A percentile compares a stretch with the other conserved stretches of the same genome.
These are phyloP conservation scores for Thymus mandschuricus DNA, from an alignment of 257 asterid species.

Conservation along the genomic window DNA sequence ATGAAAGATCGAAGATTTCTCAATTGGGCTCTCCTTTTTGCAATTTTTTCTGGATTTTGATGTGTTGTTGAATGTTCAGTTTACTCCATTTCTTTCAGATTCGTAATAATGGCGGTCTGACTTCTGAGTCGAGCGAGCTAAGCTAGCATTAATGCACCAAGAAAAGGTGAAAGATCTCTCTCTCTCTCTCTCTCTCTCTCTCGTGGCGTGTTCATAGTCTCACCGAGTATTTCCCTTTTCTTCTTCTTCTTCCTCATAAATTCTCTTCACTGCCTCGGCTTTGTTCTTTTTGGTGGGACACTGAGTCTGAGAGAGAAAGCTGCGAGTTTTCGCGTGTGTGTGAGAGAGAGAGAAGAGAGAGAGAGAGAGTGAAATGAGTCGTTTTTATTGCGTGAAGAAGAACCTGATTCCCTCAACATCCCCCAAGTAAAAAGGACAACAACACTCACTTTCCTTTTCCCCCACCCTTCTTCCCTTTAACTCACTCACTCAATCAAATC, in stretches of 20 bases:
- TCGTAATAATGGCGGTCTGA: conserved; percentile 8
- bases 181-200: conserved; percentile 4
- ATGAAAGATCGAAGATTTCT: background rate
- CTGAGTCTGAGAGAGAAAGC: conserved; percentile 21
- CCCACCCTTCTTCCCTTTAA: background rate
- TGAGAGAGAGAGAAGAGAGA: conserved; percentile 23
- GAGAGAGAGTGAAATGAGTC: conserved; percentile 25
- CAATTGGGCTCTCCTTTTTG: background rate
- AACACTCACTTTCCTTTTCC: conserved; percentile 39
- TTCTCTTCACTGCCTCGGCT: background rate
- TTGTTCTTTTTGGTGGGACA: conserved; percentile 8
- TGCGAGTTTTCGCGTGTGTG: conserved; percentile 1
- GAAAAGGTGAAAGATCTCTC: conserved; percentile 23
- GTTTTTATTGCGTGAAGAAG: conserved; percentile 52
- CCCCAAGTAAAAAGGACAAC: conserved; percentile 50
- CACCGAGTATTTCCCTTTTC: background rate
- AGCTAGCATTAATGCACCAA: conserved; percentile 22
- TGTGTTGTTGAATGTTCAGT: no score
- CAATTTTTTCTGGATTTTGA: background rate
- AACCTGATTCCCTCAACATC: conserved; percentile 67
- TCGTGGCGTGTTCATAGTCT: background rate
- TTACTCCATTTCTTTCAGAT: conserved; percentile 8
- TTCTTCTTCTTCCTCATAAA: background rate
- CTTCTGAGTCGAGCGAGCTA: conserved; percentile 23
- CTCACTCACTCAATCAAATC: background rate